Conservation (phyloP, 768 basidiomycete species). For the Hemileccinum impolitum region DNA sequence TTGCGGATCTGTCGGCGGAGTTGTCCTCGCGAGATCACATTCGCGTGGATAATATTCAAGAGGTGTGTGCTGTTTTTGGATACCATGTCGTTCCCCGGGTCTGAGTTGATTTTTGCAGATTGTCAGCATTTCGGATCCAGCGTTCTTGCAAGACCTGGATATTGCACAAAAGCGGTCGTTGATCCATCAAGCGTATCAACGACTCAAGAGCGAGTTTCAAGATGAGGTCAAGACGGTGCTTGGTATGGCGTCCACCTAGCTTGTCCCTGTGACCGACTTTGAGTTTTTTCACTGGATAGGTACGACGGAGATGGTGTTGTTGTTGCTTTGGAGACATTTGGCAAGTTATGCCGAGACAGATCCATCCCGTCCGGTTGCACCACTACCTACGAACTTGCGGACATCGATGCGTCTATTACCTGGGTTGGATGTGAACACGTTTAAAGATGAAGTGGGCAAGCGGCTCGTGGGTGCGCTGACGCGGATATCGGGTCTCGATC, state of each 20-base stretch:
- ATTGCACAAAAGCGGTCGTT: slow-evolving; percentile 64
- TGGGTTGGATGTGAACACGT: slow-evolving; percentile 52
- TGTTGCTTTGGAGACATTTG: slow-evolving; percentile 80
- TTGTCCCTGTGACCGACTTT: background rate
- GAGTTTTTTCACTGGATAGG: slow-evolving; percentile 34
- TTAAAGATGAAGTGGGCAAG: slow-evolving; percentile 54
- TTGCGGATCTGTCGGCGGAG: slow-evolving; percentile 65
- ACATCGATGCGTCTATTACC: slow-evolving; percentile 54
- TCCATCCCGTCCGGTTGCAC: slow-evolving; percentile 4
- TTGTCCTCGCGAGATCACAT: slow-evolving; percentile 70
- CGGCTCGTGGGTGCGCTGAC: slow-evolving; percentile 54
- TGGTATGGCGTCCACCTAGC: slow-evolving; percentile 37
- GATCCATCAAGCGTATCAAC: slow-evolving; percentile 59
- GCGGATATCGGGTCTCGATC: slow-evolving; percentile 50
- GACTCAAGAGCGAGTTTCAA: slow-evolving; percentile 38
- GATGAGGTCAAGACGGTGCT: slow-evolving; percentile 53
- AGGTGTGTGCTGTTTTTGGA: slow-evolving; percentile 44
- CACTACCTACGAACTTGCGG: slow-evolving; percentile 34
- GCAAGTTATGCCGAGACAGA: slow-evolving; percentile 53
- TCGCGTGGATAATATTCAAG: slow-evolving; percentile 64
- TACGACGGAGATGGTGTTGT: slow-evolving; percentile 72
- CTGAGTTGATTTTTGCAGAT: slow-evolving; percentile 35
- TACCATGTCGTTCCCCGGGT: background rate
- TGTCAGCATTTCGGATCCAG: slow-evolving; percentile 47
- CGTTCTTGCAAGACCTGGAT: slow-evolving; percentile 64